Evolutionary conservation across 2,329 filamentous ascomycete genomes (phyloP).

Genomic region (Sarocladium oryzae): DNA sequence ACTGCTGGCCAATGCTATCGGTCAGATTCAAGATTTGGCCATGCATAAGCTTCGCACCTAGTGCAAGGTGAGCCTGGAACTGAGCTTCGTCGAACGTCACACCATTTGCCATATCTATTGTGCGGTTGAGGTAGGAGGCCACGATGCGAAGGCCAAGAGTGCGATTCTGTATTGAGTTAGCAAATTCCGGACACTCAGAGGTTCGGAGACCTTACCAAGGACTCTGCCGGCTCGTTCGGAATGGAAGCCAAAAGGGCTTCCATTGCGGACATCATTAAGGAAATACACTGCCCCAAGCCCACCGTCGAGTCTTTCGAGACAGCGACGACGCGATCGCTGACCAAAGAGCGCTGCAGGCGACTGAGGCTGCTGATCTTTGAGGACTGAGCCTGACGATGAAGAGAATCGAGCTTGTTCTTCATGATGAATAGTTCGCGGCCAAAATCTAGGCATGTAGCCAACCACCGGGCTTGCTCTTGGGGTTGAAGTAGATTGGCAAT

Average conservation of each 20-base stretch:
- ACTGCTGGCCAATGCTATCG: constrained; percentile 23
- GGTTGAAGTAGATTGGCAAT: constrained; percentile 40
- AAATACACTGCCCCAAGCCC: constrained; percentile 45
- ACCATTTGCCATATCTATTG: constrained; percentile 38
- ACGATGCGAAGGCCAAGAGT: constrained; percentile 30
- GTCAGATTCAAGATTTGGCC: constrained; percentile 20
- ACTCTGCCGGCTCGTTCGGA: neutral
- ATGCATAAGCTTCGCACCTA: constrained; percentile 40
- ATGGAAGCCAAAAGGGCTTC: constrained; percentile 34
- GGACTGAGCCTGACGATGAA: constrained; percentile 35
- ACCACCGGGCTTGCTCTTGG: constrained; percentile 36
- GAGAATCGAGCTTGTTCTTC: constrained; percentile 32
- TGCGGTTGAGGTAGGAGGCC: constrained; percentile 49
- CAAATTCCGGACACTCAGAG: neutral
- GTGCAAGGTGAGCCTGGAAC: constrained; percentile 56
- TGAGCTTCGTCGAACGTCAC: constrained; percentile 52
- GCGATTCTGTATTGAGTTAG: constrained; percentile 11
- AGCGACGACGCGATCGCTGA: constrained; percentile 46
- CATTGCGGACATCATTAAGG: constrained; percentile 33
- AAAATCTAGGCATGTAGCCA: constrained; percentile 46
- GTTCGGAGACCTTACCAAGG: neutral
- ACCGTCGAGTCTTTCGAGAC: constrained; percentile 57
- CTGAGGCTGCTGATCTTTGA: constrained; percentile 49
- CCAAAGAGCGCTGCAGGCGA: constrained; percentile 53
- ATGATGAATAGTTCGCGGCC: constrained; percentile 37